Base-by-base conservation (phyloP, 371 early-diverging fungal genomes). In the Syncephalis fuscata region DNA sequence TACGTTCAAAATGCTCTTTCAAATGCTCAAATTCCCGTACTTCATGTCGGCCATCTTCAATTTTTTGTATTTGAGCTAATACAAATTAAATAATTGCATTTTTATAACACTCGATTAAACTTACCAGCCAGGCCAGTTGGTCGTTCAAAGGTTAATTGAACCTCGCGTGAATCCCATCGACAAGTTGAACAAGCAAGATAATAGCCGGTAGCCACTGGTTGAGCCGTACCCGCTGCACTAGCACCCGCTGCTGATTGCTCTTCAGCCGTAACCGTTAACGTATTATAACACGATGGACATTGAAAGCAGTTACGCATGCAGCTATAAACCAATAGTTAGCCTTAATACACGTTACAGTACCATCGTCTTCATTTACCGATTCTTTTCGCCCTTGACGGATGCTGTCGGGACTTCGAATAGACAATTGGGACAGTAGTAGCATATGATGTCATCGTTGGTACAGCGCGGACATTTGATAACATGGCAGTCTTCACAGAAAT, bases 401-500 rank as follows among this genome's bases (percentile, higher is more conserved):
- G 95, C 88, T n/a, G 87, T 82, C 2, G 93, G 91, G 11, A 89
- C 91, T 60, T 94, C 93, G 59, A 94, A 94, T 47, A 92, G 71
- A 53, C 93, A 94, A 58, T 85, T 89, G 7, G 95, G 91, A 59
- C 95, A 94, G 57, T 82, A 92, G 63, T 87, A 91, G 41, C 81
- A 84, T 3, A 82, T 78, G 5, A 88, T 78, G 55, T 91, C 90
- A 49, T 85, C 84, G 52, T 78, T 70, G 1, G 84, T 71, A 57
- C 94, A 94, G 14, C 68, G 71, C 25, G 78, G 68, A 62, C 94
- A 93, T 23, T 81, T 68, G 27, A 89, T 65, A 40, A 76, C 72
- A 52, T 76, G 73, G 62, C 91, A 92, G 52, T 82, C 76, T 51
- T 82, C 80, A 59, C 94, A 93, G 61, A 80, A 91, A 63, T 85